Percentiles rank a stretch among this genome's conserved stretches.
phyloP scores from a whole-genome alignment of 2,329 filamentous ascomycete genomes.

The Sporothrix humicola region DNA sequence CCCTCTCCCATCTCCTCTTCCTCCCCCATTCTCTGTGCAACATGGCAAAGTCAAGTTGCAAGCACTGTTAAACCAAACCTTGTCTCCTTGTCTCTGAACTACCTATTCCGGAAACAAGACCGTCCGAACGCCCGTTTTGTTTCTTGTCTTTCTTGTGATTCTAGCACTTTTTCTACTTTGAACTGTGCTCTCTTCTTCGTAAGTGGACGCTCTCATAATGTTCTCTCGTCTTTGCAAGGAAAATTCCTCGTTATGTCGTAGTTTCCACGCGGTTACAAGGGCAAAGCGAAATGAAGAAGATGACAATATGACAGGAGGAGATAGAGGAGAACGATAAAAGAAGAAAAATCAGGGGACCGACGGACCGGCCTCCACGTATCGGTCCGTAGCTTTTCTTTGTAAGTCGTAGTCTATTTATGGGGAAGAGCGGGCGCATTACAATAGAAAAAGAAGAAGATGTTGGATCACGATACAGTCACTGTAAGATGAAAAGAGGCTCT shows the following conservation, averaged over 20 bases:
- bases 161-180: background rate
- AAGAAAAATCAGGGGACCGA: background rate
- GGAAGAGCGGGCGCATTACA: background rate
- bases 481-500: background rate
- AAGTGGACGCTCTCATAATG: too few relatives aligned
- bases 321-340: background rate
- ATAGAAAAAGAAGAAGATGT: too few relatives aligned
- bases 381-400: background rate
- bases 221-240: background rate
- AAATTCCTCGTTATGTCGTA: background rate
- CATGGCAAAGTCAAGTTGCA: background rate
- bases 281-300: background rate
- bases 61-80: too few relatives aligned
- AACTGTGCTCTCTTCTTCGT: too few relatives aligned
- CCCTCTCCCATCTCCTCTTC: background rate
- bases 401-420: slow-evolving; percentile 4
- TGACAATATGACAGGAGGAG: background rate
- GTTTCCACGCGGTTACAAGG: background rate
- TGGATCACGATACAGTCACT: background rate
- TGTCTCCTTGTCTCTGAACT: too few relatives aligned
- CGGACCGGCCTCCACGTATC: slow-evolving; percentile 19
- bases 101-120: slow-evolving; percentile 18
- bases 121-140: background rate
- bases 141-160: background rate
- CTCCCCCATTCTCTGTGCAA: background rate